Evolutionary conservation across 1,284 basidiomycete species (phyloP).

Genomic region (Peniophora sp.): DNA sequence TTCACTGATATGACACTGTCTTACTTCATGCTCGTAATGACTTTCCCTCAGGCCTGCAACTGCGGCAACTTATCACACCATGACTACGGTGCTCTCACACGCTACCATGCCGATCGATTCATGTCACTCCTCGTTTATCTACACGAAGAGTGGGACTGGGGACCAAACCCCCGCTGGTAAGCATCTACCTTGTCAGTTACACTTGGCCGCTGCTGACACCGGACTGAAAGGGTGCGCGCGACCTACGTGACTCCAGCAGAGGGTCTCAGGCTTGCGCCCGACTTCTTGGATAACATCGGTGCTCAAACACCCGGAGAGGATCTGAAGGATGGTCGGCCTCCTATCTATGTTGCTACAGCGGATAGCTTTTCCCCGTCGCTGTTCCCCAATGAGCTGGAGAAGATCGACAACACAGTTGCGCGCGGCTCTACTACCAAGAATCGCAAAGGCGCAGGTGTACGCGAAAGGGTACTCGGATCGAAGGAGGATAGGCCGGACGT

Average conservation of each 20-base stretch:
- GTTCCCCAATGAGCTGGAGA: slow-evolving; percentile 15
- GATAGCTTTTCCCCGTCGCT: slow-evolving; percentile 20
- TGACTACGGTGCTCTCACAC: slow-evolving; percentile 22
- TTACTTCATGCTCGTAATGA: slow-evolving; percentile 21
- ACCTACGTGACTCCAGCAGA: slow-evolving; percentile 3
- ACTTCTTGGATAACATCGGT: background rate
- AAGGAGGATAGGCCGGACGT: slow-evolving; percentile 16
- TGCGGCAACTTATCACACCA: slow-evolving; percentile 23
- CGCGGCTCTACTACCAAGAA: slow-evolving; percentile 7
- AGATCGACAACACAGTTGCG: slow-evolving; percentile 22
- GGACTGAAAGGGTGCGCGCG: slow-evolving; percentile 6
- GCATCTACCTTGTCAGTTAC: background rate
- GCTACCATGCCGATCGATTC: slow-evolving; percentile 23
- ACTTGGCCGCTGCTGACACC: background rate
- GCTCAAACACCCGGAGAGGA: background rate
- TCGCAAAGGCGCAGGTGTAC: slow-evolving; percentile 8
- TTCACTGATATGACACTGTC: slow-evolving; percentile 20
- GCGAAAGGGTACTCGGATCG: slow-evolving; percentile 17
- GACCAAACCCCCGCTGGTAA: slow-evolving; percentile 8
- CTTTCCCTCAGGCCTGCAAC: slow-evolving; percentile 12
- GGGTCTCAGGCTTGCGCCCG: background rate
- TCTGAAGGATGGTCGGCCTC: slow-evolving; percentile 8
- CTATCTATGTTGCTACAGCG: slow-evolving; percentile 17
- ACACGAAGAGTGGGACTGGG: slow-evolving; percentile 4
- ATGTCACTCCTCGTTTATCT: slow-evolving; percentile 18